Evolutionary conservation across 1,284 basidiomycete genomes (phyloP).

Genomic region (Fomitopsis pinicola): DNA sequence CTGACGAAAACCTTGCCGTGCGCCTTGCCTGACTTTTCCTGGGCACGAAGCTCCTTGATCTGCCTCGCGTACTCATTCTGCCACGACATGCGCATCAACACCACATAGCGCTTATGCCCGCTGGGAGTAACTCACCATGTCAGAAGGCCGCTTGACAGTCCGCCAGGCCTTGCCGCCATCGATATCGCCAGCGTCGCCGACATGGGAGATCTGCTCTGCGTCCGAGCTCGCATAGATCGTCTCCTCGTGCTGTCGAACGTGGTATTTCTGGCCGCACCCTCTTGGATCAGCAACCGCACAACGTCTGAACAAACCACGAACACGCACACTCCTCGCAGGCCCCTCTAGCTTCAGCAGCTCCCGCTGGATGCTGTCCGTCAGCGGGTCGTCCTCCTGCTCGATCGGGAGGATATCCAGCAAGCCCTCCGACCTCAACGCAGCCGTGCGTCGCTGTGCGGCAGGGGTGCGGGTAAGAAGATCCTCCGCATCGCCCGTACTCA

Average conservation of each 20-base stretch:
- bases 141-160: conserved; percentile 82
- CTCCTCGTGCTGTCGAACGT: conserved; percentile 63
- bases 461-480: conserved; percentile 29
- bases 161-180: conserved; percentile 86
- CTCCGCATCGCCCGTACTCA: conserved; percentile 69
- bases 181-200: conserved; percentile 71
- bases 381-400: conserved; percentile 43
- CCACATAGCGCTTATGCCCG: too few species aligned
- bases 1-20: conserved; percentile 94
- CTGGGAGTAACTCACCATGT: conserved; percentile 60
- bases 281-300: conserved; percentile 2
- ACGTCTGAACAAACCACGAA: not conserved
- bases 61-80: conserved; percentile 92
- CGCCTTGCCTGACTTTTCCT: conserved; percentile 74
- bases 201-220: conserved; percentile 62
- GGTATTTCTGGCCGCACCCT: conserved; percentile 39
- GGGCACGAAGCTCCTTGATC: conserved; percentile 75
- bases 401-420: conserved; percentile 38
- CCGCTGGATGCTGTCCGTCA: conserved; percentile 63
- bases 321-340: conserved; percentile 45
- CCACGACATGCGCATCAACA: not conserved
- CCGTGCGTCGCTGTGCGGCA: conserved; percentile 24
- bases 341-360: conserved; percentile 60
- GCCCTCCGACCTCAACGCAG: conserved; percentile 25
- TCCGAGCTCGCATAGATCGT: conserved; percentile 83